Conservation (phyloP, 768 basidiomycete species). For the Boletellus sp. region DNA sequence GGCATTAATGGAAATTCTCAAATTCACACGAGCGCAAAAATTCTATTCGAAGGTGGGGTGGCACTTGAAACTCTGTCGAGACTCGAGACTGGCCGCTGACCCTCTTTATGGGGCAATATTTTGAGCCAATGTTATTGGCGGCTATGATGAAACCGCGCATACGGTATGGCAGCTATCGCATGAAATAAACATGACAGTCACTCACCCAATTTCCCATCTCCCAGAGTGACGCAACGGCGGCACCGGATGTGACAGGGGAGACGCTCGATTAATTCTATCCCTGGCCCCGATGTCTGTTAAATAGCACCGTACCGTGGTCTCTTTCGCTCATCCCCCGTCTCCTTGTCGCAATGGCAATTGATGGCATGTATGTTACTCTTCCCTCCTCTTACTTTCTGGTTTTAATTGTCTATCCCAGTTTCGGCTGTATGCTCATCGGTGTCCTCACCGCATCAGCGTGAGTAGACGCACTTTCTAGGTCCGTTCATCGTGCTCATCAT, state of each 20-base stretch:
- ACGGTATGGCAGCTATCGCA: not conserved
- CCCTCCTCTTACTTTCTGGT: not conserved
- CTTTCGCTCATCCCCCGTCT: not conserved
- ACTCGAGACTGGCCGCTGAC: too few species aligned
- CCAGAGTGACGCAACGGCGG: not conserved
- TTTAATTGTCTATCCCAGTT: constrained; percentile 26
- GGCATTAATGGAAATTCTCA: too few species aligned
- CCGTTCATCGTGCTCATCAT: constrained; percentile 2
- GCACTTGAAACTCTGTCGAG: too few species aligned
- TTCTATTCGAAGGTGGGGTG: too few species aligned
- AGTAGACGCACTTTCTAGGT: constrained; percentile 20
- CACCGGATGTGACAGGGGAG: not conserved
- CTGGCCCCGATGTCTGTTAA: not conserved
- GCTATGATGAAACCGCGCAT: too few species aligned
- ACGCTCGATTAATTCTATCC: not conserved
- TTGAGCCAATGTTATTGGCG: too few species aligned
- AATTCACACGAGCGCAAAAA: too few species aligned
- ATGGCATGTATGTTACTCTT: constrained; percentile 32
- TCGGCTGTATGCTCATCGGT: constrained; percentile 51
- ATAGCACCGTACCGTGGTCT: not conserved
- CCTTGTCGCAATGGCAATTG: constrained; percentile 17
- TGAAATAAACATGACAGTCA: not conserved
- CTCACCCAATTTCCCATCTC: not conserved
- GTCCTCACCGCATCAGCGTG: constrained; percentile 47
- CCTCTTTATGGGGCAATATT: too few species aligned